These are phyloP conservation scores for Talaromyces sp. DNA, from an alignment of 2,329 filamentous ascomycete species.

Conservation along the genomic window DNA sequence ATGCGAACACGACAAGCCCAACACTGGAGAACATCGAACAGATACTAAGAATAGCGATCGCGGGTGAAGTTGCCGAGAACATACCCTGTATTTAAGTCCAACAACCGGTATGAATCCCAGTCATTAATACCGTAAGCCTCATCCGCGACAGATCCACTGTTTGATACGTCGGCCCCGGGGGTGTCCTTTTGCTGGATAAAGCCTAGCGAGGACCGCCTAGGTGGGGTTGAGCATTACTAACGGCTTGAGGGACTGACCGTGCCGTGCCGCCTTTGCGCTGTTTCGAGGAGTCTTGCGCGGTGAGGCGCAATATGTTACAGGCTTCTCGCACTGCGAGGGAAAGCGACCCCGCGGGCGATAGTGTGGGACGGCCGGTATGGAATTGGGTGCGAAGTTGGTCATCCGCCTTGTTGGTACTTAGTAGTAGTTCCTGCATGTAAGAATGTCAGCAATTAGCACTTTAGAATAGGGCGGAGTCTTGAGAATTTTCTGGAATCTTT, in stretches of 20 bases:
- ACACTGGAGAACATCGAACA: background rate
- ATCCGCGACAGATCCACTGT: constrained; percentile 1
- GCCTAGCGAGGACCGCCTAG: background rate
- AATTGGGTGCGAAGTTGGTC: background rate
- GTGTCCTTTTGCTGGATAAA: background rate
- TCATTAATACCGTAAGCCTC: background rate
- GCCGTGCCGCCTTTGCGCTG: constrained; percentile 11
- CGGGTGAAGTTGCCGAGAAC: constrained; percentile 11
- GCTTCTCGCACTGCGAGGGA: no score
- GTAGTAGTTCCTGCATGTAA: constrained; percentile 5
- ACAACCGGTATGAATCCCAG: background rate
- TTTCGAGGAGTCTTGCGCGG: constrained; percentile 3
- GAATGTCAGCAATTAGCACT: background rate
- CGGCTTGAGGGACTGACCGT: constrained; percentile 9
- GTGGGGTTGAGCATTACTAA: background rate
- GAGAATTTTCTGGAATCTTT: constrained; percentile 31
- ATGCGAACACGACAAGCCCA: constrained; percentile 7
- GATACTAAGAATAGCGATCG: constrained; percentile 19
- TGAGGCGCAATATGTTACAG: background rate
- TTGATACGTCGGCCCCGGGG: constrained; percentile 1
- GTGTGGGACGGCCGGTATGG: background rate
- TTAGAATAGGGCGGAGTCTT: constrained; percentile 3
- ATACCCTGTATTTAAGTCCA: background rate
- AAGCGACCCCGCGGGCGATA: background rate
- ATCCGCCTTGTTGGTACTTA: background rate